Evolutionary conservation across 768 basidiomycete species (phyloP).

Genomic region (Mycena metata): DNA sequence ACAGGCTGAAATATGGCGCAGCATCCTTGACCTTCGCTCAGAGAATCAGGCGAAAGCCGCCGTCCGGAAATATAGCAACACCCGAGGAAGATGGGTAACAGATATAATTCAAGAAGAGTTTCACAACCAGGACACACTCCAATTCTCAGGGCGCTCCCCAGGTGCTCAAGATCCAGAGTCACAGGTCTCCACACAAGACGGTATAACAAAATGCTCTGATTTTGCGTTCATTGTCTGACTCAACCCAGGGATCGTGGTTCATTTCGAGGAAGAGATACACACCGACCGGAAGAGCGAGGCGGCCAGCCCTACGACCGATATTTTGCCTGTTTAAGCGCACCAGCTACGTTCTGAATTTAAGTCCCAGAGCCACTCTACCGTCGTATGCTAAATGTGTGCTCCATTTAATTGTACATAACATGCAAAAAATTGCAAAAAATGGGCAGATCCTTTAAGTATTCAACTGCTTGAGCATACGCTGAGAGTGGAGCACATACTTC

Average conservation of each 20-base stretch:
- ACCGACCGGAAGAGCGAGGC: not conserved
- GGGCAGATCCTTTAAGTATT: too few relatives aligned
- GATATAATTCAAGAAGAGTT: slow-evolving; percentile 25
- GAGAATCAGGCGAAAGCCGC: not conserved
- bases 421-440: too few relatives aligned
- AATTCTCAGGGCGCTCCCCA: slow-evolving; percentile 3
- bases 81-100: slow-evolving; percentile 31
- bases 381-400: too few relatives aligned
- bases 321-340: slow-evolving; percentile 4
- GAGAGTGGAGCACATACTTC: too few relatives aligned
- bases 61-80: slow-evolving; percentile 29
- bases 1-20: not conserved
- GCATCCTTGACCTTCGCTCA: slow-evolving; percentile 33
- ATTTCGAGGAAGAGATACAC: slow-evolving; percentile 18
- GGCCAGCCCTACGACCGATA: not conserved
- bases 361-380: too few relatives aligned
- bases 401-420: too few relatives aligned
- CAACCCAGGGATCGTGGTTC: slow-evolving; percentile 9
- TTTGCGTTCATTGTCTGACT: not conserved
- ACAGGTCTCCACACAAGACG: not conserved
- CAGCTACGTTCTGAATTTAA: too few relatives aligned
- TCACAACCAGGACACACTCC: not conserved
- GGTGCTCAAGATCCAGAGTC: not conserved
- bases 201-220: not conserved
- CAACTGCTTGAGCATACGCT: too few relatives aligned